Percentiles rank a stretch among this genome's conserved stretches.
phyloP scores from a whole-genome alignment of 2,329 filamentous ascomycete genomes.

The Fusarium subtropicale region DNA sequence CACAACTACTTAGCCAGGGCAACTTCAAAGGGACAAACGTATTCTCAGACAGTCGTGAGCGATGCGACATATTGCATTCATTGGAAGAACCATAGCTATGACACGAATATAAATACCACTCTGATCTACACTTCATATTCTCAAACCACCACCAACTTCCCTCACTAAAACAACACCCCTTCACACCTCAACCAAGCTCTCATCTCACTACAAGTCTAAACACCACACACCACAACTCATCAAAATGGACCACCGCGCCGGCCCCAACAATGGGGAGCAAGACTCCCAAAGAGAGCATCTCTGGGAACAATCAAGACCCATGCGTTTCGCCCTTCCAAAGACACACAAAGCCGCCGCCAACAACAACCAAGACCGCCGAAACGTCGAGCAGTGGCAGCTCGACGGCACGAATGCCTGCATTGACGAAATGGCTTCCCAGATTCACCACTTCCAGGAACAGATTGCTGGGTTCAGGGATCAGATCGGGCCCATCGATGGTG shows the following conservation, averaged over 20 bases:
- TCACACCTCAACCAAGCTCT: neutral
- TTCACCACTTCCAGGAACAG: neutral
- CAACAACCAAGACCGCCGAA: neutral
- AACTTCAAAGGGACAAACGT: too few species aligned
- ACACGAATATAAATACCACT: neutral
- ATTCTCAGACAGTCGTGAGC: accelerated
- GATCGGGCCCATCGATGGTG: neutral
- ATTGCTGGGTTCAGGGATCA: neutral
- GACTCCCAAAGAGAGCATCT: neutral
- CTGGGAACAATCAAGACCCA: neutral
- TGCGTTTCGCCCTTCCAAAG: neutral
- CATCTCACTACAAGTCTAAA: neutral
- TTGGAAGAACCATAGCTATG: neutral
- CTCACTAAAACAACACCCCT: neutral
- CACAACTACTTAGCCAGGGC: too few species aligned
- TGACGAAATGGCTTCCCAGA: neutral
- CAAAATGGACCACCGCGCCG: neutral
- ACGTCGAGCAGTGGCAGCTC: slow-evolving; percentile 15
- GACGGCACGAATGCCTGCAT: neutral
- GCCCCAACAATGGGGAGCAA: neutral
- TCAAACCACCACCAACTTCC: neutral
- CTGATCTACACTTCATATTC: neutral
- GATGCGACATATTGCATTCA: neutral
- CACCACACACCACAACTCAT: neutral
- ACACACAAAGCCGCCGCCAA: neutral